phyloP scores from a whole-genome alignment of 192 early-diverging fungal species.

The Borealophlyctis nickersoniae region DNA sequence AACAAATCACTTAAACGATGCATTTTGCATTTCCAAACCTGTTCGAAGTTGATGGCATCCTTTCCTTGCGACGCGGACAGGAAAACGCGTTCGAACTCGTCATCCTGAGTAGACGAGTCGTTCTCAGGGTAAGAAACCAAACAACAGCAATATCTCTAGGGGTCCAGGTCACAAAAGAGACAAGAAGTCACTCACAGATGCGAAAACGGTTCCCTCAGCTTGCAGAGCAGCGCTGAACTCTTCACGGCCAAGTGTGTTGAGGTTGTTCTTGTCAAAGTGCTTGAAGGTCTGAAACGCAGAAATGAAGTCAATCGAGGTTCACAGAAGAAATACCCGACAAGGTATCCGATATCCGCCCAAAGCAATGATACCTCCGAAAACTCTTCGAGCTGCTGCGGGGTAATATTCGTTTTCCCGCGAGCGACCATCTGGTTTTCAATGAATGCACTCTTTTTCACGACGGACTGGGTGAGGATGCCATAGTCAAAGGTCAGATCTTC shows the following conservation, averaged over 20 bases:
- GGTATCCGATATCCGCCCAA: too few relatives aligned
- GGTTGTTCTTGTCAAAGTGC: conserved; percentile 84
- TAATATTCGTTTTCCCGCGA: conserved; percentile 88
- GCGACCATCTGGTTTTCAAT: conserved; percentile 97
- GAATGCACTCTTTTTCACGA: conserved; percentile 59
- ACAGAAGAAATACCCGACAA: conserved; percentile 2
- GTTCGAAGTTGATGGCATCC: conserved; percentile 77
- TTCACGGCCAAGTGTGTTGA: conserved; percentile 68
- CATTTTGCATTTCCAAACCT: conserved; percentile 43
- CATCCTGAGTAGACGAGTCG: too few relatives aligned
- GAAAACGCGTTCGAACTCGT: conserved; percentile 70
- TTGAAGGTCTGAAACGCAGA: conserved; percentile 66
- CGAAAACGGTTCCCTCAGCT: conserved; percentile 35
- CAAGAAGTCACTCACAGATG: not conserved
- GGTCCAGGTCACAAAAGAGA: too few relatives aligned
- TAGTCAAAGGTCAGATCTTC: conserved; percentile 89
- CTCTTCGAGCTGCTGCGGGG: conserved; percentile 88
- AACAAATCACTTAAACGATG: not conserved
- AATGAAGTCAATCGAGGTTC: conserved; percentile 1
- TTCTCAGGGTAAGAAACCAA: too few relatives aligned
- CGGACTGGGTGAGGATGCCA: conserved; percentile 70
- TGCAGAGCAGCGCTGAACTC: conserved; percentile 87
- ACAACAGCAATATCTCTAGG: too few relatives aligned
- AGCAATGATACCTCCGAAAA: conserved; percentile 40
- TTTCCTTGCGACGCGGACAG: conserved; percentile 55